phyloP scores from a whole-genome alignment of 495 filamentous ascomycete genomes.

The Clohesyomyces aquaticus region DNA sequence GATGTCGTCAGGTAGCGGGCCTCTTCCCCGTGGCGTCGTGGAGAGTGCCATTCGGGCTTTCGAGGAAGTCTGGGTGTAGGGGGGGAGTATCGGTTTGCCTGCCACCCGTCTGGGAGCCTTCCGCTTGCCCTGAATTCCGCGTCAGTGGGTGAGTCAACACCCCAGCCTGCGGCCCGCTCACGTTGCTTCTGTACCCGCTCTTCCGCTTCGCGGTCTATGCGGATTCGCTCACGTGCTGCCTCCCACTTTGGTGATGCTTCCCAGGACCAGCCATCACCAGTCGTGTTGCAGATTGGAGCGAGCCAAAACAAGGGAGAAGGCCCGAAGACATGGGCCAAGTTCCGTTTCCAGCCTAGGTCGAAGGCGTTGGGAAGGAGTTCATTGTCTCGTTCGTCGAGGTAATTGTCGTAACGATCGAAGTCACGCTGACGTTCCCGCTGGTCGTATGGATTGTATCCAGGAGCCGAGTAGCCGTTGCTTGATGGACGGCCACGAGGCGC shows the following conservation, averaged over 20 bases:
- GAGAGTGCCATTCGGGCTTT: conserved; percentile 31
- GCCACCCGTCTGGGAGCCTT: conserved; percentile 29
- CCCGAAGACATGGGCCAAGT: conserved; percentile 85
- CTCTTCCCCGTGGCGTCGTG: conserved; percentile 24
- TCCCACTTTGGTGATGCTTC: conserved; percentile 65
- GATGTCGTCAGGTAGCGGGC: conserved; percentile 37
- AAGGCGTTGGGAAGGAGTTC: conserved; percentile 90
- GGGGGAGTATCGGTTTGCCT: conserved; percentile 26
- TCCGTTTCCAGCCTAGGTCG: conserved; percentile 78
- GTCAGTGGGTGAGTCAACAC: conserved; percentile 37
- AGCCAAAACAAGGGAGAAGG: conserved; percentile 69
- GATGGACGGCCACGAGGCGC: conserved; percentile 34
- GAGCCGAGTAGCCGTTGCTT: conserved; percentile 43
- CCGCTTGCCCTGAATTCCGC: conserved; percentile 31
- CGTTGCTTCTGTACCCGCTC: conserved; percentile 42
- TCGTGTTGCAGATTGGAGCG: conserved; percentile 80
- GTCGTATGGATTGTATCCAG: conserved; percentile 64
- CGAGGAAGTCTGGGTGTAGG: conserved; percentile 32
- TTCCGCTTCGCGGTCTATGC: conserved; percentile 37
- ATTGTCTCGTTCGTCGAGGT: conserved; percentile 84
- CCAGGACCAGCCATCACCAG: conserved; percentile 95
- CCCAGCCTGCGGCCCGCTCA: conserved; percentile 42
- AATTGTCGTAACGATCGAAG: conserved; percentile 76
- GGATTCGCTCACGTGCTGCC: conserved; percentile 42
- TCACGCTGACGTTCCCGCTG: conserved; percentile 74